Percentiles rank a stretch among this genome's conserved stretches.
Evolutionary conservation across 2,329 filamentous ascomycete genomes (phyloP).

Genomic region (Sporothrix sp.): DNA sequence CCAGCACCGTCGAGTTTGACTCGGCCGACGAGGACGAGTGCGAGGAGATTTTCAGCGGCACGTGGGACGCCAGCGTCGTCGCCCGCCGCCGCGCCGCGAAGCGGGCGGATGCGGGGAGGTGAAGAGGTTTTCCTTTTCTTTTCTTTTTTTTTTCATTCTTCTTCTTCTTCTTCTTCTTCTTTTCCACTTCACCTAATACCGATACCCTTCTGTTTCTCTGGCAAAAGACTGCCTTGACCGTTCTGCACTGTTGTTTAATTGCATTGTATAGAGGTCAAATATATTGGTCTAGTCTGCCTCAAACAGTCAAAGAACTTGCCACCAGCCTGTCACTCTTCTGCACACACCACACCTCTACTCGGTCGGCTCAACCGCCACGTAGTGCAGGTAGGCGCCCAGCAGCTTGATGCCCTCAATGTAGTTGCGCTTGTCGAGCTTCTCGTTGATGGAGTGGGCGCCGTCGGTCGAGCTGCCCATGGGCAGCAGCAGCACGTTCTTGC

Average conservation of each 20-base stretch:
- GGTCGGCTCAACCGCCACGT: conserved; percentile 79
- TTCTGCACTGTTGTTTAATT: neutral
- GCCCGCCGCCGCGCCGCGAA: conserved; percentile 36
- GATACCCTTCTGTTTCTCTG: neutral
- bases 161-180: conserved; percentile 6
- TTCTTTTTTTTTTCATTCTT: conserved; percentile 2
- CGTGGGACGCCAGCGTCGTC: conserved; percentile 47
- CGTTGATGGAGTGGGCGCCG: conserved; percentile 94
- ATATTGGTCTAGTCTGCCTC: no score
- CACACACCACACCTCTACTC: no score
- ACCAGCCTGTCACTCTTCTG: no score
- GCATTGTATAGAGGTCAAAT: no score
- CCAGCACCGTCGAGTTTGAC: conserved; percentile 40
- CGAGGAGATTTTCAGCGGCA: conserved; percentile 53
- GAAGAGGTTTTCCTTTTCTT: neutral
- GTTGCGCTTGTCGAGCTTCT: conserved; percentile 94
- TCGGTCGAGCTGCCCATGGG: conserved; percentile 98
- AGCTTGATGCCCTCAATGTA: conserved; percentile 98
- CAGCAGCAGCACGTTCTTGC: conserved; percentile 91
- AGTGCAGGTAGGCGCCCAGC: conserved; percentile 88
- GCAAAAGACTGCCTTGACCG: no score
- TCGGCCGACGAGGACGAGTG: conserved; percentile 58
- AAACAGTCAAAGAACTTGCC: no score
- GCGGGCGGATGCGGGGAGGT: conserved; percentile 16
- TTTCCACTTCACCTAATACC: conserved; percentile 4